Evolutionary conservation across 768 basidiomycete species (phyloP).

Genomic region (Trametes meyenii): DNA sequence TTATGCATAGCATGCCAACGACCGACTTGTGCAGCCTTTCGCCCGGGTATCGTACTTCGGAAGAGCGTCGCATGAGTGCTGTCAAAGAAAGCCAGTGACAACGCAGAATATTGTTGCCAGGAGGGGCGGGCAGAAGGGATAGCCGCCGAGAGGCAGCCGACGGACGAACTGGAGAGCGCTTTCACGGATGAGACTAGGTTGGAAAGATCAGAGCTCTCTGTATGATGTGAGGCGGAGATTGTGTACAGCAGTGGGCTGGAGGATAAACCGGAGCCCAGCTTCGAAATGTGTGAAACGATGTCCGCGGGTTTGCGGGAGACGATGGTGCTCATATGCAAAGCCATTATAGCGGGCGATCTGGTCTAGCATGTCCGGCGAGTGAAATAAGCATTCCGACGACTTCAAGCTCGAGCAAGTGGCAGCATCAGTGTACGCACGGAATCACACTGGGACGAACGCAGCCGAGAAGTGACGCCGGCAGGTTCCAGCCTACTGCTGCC

Average conservation of each 20-base stretch:
- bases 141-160: conserved; percentile 68
- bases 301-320: conserved; percentile 21
- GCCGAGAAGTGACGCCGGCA: too few relatives aligned
- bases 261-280: background rate
- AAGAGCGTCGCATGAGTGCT: conserved; percentile 49
- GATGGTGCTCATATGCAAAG: conserved; percentile 23
- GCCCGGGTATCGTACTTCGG: conserved; percentile 65
- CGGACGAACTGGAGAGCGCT: conserved; percentile 34
- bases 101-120: conserved; percentile 42
- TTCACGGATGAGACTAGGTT: conserved; percentile 31
- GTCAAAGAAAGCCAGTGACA: conserved; percentile 62
- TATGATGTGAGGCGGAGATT: conserved; percentile 54
- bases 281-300: conserved; percentile 15
- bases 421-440: too few relatives aligned
- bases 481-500: too few relatives aligned
- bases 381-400: background rate
- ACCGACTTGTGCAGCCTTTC: conserved; percentile 63
- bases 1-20: conserved; percentile 67
- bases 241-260: conserved; percentile 31
- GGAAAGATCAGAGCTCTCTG: conserved; percentile 44
- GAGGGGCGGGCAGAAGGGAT: conserved; percentile 30
- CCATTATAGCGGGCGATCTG: conserved; percentile 5
- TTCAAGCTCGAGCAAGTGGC: too few relatives aligned
- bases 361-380: background rate
- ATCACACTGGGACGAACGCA: too few relatives aligned